Evolutionary conservation across 805 yeast genomes (phyloP), one percentile per base, ranked within the genome.

Genomic region (Wickerhamomyces pijperi): DNA sequence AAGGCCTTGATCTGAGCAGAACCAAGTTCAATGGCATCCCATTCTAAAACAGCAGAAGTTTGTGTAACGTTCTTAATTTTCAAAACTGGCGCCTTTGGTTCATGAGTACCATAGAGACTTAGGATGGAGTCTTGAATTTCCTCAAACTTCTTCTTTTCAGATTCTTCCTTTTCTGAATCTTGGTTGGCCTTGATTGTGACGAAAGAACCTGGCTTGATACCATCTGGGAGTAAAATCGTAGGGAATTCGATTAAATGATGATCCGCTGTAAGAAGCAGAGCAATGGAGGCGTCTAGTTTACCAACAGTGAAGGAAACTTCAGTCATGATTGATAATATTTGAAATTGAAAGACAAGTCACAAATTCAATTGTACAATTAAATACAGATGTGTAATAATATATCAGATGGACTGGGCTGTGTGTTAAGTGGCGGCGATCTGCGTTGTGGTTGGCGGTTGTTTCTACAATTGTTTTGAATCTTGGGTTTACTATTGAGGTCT

Each of bases 221-320:
- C 88, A 49, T 80, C 82, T 8, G 98, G 98, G 35, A 92, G 65
- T 39, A 92, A 66, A 41, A 90, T 77, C 3, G 97, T 86, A n/a
- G 98, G 98, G 53, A 90, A 92, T 54, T 92, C 98, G 47, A 92
- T 88, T 44, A 90, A 69, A 56, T 88, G 95, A 59, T 90, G 97
- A 58, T 90, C 92, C 41, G 81, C 74, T 16, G 98, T 90, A 31
- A 94, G 72, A 35, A 92, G 68, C 36, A 92, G 68, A 23, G 97
- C 97, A 58, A 92, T 67, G 2, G 97, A 87, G 12, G 97, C 95
- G 57, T 92, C 98, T 35, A 90, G 69, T 63, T 88, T 88, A 36
- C 97, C 98, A 17, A 92, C 97, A 1, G 97, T 88, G 31, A 90
- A 71, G 34, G 94, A 81, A 11, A 88, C 96, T 61, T 86, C 92